Base-by-base conservation (phyloP, 2,329 filamentous ascomycete genomes). In the Zarea fungicola region DNA sequence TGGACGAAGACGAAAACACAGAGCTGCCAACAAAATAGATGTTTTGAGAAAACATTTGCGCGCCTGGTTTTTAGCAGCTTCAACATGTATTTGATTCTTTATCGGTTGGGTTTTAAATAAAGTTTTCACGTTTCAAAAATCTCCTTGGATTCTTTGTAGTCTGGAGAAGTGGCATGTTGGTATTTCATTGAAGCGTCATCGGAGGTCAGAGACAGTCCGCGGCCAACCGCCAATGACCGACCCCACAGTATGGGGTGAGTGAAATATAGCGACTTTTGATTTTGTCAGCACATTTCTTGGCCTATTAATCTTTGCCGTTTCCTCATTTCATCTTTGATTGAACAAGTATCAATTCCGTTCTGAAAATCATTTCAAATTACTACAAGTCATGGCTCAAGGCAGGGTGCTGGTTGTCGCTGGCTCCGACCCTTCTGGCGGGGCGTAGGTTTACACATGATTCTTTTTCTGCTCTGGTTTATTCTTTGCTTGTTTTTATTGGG, bases 401-500 rank as follows among this genome's bases (percentile, higher is more conserved):
- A 70, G 83, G 51, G 83, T 95, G 39, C 73, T 96, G 49, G 81
- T 93, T 16, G 87, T 96, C 59, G 90, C 90, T 42, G 90, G 90
- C 54, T 95, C 89, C 22, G 90, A 96, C 69, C 89, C 87, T 69
- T 95, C 89, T 23, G 90, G 90, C 61, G 90, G 90, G 72, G 90
- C 90, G 87, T 81, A 65, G 66, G 76, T 78, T n/a, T n/a, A n/a
- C n/a, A n/a, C n/a, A n/a, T n/a, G n/a, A n/a, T n/a, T n/a, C n/a
- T n/a, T n/a, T n/a, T n/a, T n/a, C n/a, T n/a, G n/a, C n/a, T n/a
- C n/a, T n/a, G n/a, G n/a, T n/a, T n/a, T n/a, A n/a, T n/a, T n/a
- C n/a, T n/a, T n/a, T n/a, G n/a, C n/a, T n/a, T n/a, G n/a, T n/a
- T 49, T 18, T 23, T 14, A 18, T 48, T 7, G 19, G 26, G 29